Evolutionary conservation across 192 early-diverging fungal genomes (phyloP), one percentile per base, ranked within the genome.

Genomic region (Coemansia furcata): DNA sequence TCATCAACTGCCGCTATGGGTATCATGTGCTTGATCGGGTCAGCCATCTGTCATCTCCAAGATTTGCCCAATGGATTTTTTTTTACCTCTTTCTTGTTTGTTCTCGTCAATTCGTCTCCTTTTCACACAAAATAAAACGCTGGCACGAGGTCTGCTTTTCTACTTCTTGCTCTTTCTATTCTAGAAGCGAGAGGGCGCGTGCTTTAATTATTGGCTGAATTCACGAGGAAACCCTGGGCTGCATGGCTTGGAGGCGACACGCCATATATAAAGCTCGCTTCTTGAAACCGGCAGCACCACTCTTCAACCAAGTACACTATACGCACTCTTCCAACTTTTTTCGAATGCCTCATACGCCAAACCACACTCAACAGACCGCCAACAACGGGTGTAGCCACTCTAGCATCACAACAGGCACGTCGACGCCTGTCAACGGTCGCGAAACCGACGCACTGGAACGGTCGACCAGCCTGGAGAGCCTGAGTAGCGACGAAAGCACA

Each of bases 331-430:
- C 17, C 36, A 36, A 38, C 35, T 60, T 36, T 33, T 19, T 11
- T 60, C 35, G 21, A 39, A 60, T 60, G 58, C 58, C 58, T 11
- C 33, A 60, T 12, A 60, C 58, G 19, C 57, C 57, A 39, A 60
- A 19, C 33, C 8, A 21, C 36, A 14, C n/a, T 19, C 19, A 23
- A 3, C 58, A 19, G 36, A 9, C 7, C 37, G 14, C 21, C 21
- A 46, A 38, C 44, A 44, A 8, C 42, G 44, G 15, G 1, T 39
- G 14, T 21, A 65, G 23, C 38, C 29, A 54, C 35, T 12, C 6
- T 14, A 38, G 52, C 35, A 35, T 19, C 15, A 21, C 21, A 35
- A 39, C 47, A 6, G 33, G n/a, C 17, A 60, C 58, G 57, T 8
- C 57, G 6, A 59, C 57, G n/a, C 58, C 58, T 1, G 35, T 14